Conservation (phyloP, 148 eudicot genomes). For the Rhododendron ovatum region DNA sequence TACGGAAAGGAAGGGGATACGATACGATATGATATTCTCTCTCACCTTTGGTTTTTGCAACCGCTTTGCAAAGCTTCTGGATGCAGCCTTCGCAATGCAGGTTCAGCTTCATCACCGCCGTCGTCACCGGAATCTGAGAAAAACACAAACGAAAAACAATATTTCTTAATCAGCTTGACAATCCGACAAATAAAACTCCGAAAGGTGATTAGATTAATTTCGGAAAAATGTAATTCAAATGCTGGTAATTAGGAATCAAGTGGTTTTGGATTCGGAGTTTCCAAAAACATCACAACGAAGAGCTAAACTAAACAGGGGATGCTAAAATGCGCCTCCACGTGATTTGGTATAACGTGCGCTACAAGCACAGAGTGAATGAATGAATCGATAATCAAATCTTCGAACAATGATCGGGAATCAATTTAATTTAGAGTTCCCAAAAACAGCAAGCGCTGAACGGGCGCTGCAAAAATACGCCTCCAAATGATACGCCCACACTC, state of each 20-base stretch:
- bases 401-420: no score
- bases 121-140: slow-evolving; percentile 45
- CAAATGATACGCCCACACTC: no score
- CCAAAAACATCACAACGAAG: no score
- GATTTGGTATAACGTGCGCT: no score
- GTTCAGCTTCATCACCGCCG: slow-evolving; percentile 58
- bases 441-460: no score
- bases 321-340: no score
- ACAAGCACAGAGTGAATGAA: background rate
- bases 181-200: background rate
- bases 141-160: background rate
- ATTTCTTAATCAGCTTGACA: background rate
- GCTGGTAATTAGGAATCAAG: background rate
- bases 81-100: slow-evolving; percentile 78
- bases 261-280: background rate
- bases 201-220: background rate
- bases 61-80: slow-evolving; percentile 40
- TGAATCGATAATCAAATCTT: background rate
- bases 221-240: background rate
- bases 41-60: slow-evolving; percentile 53
- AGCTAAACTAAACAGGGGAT: no score
- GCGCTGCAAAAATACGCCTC: no score
- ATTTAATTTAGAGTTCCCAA: no score
- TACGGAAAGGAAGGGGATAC: background rate
- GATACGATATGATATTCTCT: background rate